Conservation (phyloP, 345 rosid genomes). For the Erucastrum elatum region DNA sequence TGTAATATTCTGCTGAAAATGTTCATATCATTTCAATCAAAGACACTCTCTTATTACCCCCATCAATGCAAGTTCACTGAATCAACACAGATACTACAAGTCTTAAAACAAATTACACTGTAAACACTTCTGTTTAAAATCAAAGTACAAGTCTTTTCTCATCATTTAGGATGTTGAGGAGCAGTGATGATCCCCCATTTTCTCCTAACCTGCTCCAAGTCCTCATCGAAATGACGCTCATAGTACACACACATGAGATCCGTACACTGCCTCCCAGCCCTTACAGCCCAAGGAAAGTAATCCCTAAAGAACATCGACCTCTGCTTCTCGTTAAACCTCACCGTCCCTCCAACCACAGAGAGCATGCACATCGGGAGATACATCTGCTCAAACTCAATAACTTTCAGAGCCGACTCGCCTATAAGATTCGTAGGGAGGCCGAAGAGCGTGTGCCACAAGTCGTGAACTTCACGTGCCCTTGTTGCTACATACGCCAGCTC, state of each 20-base stretch:
- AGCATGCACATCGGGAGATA: slow-evolving; percentile 71
- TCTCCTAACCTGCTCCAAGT: slow-evolving; percentile 64
- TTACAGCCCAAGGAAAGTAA: slow-evolving; percentile 71
- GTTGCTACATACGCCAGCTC: slow-evolving; percentile 69
- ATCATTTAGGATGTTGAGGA: slow-evolving; percentile 45
- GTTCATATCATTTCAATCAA: background rate
- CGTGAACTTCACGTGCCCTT: slow-evolving; percentile 76
- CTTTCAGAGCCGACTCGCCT: slow-evolving; percentile 72
- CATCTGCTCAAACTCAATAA: slow-evolving; percentile 79
- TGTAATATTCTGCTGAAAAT: slow-evolving; percentile 28
- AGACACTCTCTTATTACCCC: background rate
- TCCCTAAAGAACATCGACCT: slow-evolving; percentile 59
- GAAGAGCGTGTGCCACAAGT: slow-evolving; percentile 82
- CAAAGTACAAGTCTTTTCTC: background rate
- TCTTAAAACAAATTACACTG: background rate
- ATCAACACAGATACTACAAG: background rate
- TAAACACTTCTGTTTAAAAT: background rate
- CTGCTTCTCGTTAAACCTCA: slow-evolving; percentile 65
- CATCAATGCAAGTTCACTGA: background rate
- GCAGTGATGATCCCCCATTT: slow-evolving; percentile 62
- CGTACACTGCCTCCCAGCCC: slow-evolving; percentile 55
- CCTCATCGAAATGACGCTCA: slow-evolving; percentile 66
- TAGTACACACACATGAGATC: slow-evolving; percentile 73
- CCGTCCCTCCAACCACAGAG: slow-evolving; percentile 64
- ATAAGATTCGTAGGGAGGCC: slow-evolving; percentile 68